These are phyloP conservation scores for Acer saccharum DNA, from an alignment of 345 rosid species.

Conservation along the genomic window DNA sequence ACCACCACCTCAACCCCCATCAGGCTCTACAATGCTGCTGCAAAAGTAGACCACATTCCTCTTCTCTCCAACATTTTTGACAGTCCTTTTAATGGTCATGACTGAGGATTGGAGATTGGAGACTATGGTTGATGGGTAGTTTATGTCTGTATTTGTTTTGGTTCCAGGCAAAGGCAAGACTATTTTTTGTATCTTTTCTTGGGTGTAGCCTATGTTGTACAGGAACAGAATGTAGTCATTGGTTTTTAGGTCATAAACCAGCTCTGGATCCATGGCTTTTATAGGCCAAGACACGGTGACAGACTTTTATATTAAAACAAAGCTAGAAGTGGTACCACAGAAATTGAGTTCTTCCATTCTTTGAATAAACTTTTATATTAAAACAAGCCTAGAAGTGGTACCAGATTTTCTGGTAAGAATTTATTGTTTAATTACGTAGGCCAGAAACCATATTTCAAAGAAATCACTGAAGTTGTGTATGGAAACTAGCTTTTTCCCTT, in stretches of 20 bases:
- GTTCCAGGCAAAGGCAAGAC: conserved; percentile 27
- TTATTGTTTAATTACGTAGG: background rate
- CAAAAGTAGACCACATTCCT: conserved; percentile 39
- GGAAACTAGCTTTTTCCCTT: too few species aligned
- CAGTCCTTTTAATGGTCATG: conserved; percentile 54
- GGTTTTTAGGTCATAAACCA: conserved; percentile 53
- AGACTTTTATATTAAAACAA: too few species aligned
- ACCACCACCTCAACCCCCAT: conserved; percentile 52
- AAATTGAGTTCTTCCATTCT: too few species aligned
- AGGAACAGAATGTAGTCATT: conserved; percentile 59
- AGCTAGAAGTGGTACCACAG: background rate
- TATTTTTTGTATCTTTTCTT: conserved; percentile 26
- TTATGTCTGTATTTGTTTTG: conserved; percentile 38
- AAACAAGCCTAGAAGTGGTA: background rate
- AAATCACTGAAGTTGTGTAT: background rate
- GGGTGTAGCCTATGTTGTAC: conserved; percentile 59
- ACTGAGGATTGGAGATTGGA: conserved; percentile 37
- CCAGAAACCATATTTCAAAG: background rate
- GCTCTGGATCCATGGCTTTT: conserved; percentile 70
- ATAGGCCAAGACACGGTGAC: conserved; percentile 25
- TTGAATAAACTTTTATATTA: background rate
- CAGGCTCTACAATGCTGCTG: conserved; percentile 36
- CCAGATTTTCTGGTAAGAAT: background rate
- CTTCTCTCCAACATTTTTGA: conserved; percentile 48
- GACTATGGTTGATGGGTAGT: conserved; percentile 66